Percentiles rank a stretch among this genome's conserved stretches.
Conservation (phyloP, 148 eudicot genomes). For the Chenopodium suecicum region DNA sequence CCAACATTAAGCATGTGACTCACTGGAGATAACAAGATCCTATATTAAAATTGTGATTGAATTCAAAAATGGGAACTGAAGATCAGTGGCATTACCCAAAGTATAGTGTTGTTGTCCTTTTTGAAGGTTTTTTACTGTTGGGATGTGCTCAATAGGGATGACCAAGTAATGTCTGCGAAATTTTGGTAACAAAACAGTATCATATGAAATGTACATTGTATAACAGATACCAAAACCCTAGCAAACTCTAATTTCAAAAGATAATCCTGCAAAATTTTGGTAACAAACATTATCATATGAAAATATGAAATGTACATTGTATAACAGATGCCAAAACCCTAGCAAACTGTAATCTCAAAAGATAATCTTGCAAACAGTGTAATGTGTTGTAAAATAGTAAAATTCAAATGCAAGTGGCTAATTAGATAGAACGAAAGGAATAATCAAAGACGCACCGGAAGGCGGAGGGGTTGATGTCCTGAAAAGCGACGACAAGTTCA, state of each 20-base stretch:
- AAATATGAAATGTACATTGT: too few relatives aligned
- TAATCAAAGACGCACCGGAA: conserved; percentile 27
- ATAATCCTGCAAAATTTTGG: conserved; percentile 29
- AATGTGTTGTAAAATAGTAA: too few relatives aligned
- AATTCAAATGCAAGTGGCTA: too few relatives aligned
- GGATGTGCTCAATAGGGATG: conserved; percentile 78
- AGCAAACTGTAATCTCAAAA: too few relatives aligned
- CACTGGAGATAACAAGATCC: conserved; percentile 43
- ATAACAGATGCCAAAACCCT: too few relatives aligned
- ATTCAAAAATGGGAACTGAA: conserved; percentile 7
- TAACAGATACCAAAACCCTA: too few relatives aligned
- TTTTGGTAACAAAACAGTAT: too few relatives aligned
- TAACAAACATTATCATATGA: too few relatives aligned
- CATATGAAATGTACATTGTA: too few relatives aligned
- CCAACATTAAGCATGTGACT: conserved; percentile 89
- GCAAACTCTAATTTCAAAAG: too few relatives aligned
- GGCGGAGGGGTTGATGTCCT: conserved; percentile 79
- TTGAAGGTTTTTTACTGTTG: conserved; percentile 71
- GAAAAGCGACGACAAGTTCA: conserved; percentile 74
- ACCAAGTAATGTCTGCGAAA: conserved; percentile 82
- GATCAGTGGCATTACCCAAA: conserved; percentile 49
- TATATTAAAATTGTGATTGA: conserved; percentile 15
- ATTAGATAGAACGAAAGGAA: too few relatives aligned
- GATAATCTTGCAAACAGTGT: too few relatives aligned
- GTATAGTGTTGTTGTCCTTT: conserved; percentile 56